A percentile compares a stretch with the other conserved stretches of the same genome.
Conservation (phyloP, 2,329 filamentous ascomycete species). For the Setomelanomma holmii region DNA sequence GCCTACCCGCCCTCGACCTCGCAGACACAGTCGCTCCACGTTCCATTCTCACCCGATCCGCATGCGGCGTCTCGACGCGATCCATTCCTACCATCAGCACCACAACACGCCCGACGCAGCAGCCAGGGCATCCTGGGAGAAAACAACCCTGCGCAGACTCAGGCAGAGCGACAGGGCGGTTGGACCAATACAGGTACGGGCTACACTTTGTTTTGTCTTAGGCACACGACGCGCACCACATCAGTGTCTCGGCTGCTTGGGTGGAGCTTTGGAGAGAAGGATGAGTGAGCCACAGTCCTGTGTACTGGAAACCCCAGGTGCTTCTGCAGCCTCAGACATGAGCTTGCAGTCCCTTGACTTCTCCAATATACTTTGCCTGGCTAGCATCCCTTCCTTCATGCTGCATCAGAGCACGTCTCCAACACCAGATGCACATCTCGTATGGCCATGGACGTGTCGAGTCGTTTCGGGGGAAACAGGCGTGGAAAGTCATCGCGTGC, state of each 20-base stretch:
- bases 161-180: slow-evolving; percentile 39
- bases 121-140: slow-evolving; percentile 49
- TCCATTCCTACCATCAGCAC: slow-evolving; percentile 52
- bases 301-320: neutral
- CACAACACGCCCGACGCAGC: slow-evolving; percentile 47
- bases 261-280: neutral
- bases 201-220: slow-evolving; percentile 10
- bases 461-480: neutral
- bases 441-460: slow-evolving; percentile 18
- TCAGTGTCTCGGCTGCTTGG: neutral
- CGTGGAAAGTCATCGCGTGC: slow-evolving; percentile 15
- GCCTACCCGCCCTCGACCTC: slow-evolving; percentile 45
- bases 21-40: slow-evolving; percentile 49
- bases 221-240: slow-evolving; percentile 1
- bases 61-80: slow-evolving; percentile 56
- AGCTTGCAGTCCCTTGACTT: neutral
- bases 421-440: slow-evolving; percentile 22
- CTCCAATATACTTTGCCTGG: neutral
- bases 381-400: neutral
- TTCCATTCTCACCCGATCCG: slow-evolving; percentile 54
- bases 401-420: slow-evolving; percentile 14
- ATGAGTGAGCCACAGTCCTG: neutral
- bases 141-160: slow-evolving; percentile 35
- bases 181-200: slow-evolving; percentile 50
- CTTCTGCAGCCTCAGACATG: neutral